phyloP scores from a whole-genome alignment of 192 early-diverging fungal genomes.

The Coemansia sp. region DNA sequence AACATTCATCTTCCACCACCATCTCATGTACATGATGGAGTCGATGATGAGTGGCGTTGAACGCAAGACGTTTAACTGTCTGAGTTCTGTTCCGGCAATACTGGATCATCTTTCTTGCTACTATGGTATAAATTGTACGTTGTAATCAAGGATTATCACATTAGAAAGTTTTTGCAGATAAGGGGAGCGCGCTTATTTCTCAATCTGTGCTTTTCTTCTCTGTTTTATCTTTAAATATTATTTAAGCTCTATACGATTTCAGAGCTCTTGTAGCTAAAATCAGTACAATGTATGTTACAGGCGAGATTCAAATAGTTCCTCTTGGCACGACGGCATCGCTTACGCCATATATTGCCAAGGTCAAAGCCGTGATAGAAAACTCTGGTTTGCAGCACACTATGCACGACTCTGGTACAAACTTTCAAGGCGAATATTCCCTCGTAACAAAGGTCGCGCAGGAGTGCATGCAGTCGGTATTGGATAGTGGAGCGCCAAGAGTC shows the following conservation, averaged over 20 bases:
- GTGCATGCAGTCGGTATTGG: constrained; percentile 48
- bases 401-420: constrained; percentile 51
- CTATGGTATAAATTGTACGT: constrained; percentile 39
- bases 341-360: constrained; percentile 42
- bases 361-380: constrained; percentile 33
- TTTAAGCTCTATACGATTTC: neutral
- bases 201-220: neutral
- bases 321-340: constrained; percentile 35
- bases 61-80: constrained; percentile 82
- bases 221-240: neutral
- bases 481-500: constrained; percentile 42
- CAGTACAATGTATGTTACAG: constrained; percentile 40
- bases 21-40: constrained; percentile 95
- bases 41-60: constrained; percentile 68
- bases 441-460: constrained; percentile 27
- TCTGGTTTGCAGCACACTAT: constrained; percentile 49
- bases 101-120: constrained; percentile 72
- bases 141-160: neutral
- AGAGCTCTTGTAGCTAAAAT: neutral
- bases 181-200: neutral
- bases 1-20: constrained; percentile 87
- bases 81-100: constrained; percentile 72
- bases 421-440: constrained; percentile 47
- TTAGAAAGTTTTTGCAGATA: neutral
- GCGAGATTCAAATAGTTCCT: constrained; percentile 49